Evolutionary conservation across 106 monocot genomes (phyloP), one percentile per base, ranked within the genome.

Genomic region (Dioscorea zingiberensis): DNA sequence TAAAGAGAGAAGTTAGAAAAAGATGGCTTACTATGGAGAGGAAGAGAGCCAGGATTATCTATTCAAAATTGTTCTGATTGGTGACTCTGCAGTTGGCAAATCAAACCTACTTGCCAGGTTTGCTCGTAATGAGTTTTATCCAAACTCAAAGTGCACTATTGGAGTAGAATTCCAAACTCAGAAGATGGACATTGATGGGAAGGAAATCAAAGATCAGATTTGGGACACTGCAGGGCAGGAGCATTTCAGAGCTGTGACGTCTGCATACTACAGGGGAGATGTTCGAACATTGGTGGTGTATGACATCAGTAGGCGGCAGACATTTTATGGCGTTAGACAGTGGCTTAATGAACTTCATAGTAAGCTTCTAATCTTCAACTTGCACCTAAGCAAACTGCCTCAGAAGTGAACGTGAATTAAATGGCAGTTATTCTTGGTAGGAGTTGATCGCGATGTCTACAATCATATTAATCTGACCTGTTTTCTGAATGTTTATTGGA

Each of bases 141-240:
- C 81, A 19, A 81, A 76, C 54, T 81, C 81, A 15, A 81, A 81
- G 53, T 81, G 76, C 29, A 76, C 81, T 22, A 81, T 76, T 13
- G 81, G 81, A 21, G 81, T 81, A 4, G 81, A 81, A 22, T 81
- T 81, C 49, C 81, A 76, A 81, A 76, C 76, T 17, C 81, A 76
- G 28, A 81, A 76, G 32, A 68, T 81, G 71, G 45, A 62, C 32
- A 81, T 81, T 53, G 72, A 68, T n/a, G 76, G 81, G 62, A 81
- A 76, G 53, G 81, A 76, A 65, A 76, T 81, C 56, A 81, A 81
- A 72, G 76, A 67, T 55, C 81, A 81, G 76, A 81, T 81, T 68
- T 81, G 81, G 81, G 81, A 81, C 30, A 81, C 81, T 22, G 81
- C 81, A 55, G 81, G 81, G 22, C 81, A 81, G 56, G 81, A 81